These are phyloP conservation scores for Amylocystis lapponica DNA, from an alignment of 768 basidiomycete species.

Conservation along the genomic window DNA sequence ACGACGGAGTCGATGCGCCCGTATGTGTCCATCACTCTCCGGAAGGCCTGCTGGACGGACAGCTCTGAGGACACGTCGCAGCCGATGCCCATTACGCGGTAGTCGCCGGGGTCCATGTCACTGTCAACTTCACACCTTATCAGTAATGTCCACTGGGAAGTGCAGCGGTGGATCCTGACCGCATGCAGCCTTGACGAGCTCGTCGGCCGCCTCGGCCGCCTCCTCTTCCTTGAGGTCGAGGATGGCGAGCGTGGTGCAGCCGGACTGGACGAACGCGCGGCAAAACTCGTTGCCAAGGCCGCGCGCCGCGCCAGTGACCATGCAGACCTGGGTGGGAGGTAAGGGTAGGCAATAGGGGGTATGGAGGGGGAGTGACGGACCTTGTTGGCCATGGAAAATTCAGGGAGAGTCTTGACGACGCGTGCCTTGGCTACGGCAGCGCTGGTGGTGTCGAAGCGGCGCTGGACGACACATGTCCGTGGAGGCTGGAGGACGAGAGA, in stretches of 20 bases:
- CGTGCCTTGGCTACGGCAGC: constrained; percentile 18
- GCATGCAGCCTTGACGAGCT: constrained; percentile 54
- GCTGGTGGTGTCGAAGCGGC: constrained; percentile 15
- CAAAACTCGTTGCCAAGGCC: constrained; percentile 91
- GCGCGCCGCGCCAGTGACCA: constrained; percentile 90
- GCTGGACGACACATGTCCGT: constrained; percentile 7
- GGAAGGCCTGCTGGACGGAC: constrained; percentile 70
- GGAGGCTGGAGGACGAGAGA: constrained; percentile 14
- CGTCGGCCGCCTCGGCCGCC: constrained; percentile 59
- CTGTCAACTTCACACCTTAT: constrained; percentile 42
- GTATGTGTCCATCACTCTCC: constrained; percentile 52
- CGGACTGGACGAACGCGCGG: constrained; percentile 82
- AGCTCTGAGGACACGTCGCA: constrained; percentile 87
- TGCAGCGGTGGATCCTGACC: constrained; percentile 27
- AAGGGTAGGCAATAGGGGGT: constrained; percentile 1
- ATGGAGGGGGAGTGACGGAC: constrained; percentile 27
- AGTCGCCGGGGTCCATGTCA: constrained; percentile 46
- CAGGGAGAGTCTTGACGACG: constrained; percentile 50
- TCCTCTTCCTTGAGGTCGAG: constrained; percentile 76
- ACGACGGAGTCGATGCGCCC: constrained; percentile 80
- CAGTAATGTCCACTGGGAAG: constrained; percentile 19
- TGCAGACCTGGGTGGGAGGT: constrained; percentile 55
- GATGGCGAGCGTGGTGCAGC: constrained; percentile 74
- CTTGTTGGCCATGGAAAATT: constrained; percentile 78
- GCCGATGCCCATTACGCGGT: constrained; percentile 68